A percentile compares a stretch with the other conserved stretches of the same genome.
Evolutionary conservation across 805 yeast genomes (phyloP).

Genomic region (Hanseniaspora taiwanica): DNA sequence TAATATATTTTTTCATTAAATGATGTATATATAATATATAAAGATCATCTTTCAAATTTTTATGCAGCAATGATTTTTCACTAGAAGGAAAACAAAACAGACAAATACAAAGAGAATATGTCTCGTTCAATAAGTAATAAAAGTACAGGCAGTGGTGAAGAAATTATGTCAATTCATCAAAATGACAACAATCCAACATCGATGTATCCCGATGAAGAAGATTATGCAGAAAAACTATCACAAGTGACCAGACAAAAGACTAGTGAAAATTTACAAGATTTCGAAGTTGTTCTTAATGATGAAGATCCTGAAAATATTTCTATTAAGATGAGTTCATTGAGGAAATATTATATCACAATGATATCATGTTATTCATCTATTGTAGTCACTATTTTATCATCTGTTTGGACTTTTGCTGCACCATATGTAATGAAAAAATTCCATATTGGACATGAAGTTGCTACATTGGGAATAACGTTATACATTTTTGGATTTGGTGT

Average conservation of each 20-base stretch:
- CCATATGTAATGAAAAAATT: slow-evolving; percentile 35
- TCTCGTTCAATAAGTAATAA: too few relatives aligned
- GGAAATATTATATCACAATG: slow-evolving; percentile 45
- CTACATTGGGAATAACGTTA: slow-evolving; percentile 44
- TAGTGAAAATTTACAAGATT: background rate
- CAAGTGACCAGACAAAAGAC: background rate
- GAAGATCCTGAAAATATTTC: slow-evolving; percentile 19
- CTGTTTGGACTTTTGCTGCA: slow-evolving; percentile 52
- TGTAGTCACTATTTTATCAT: slow-evolving; percentile 55
- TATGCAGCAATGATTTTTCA: too few relatives aligned
- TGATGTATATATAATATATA: too few relatives aligned
- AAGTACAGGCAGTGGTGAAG: too few relatives aligned
- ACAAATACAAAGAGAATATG: too few relatives aligned
- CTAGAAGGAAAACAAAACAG: too few relatives aligned
- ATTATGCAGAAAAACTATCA: background rate
- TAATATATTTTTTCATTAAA: too few relatives aligned
- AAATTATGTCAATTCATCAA: too few relatives aligned
- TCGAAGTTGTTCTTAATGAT: slow-evolving; percentile 8
- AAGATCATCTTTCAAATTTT: too few relatives aligned
- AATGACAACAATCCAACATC: slow-evolving; percentile 35
- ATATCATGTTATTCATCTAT: slow-evolving; percentile 43
- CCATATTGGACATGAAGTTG: slow-evolving; percentile 40
- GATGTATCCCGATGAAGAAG: background rate
- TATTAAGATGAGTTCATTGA: slow-evolving; percentile 26
- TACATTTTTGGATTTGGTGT: slow-evolving; percentile 60